A percentile compares a stretch with the other conserved stretches of the same genome.
Evolutionary conservation across 768 basidiomycete species (phyloP).

Genomic region (Collybiopsis luxurians): DNA sequence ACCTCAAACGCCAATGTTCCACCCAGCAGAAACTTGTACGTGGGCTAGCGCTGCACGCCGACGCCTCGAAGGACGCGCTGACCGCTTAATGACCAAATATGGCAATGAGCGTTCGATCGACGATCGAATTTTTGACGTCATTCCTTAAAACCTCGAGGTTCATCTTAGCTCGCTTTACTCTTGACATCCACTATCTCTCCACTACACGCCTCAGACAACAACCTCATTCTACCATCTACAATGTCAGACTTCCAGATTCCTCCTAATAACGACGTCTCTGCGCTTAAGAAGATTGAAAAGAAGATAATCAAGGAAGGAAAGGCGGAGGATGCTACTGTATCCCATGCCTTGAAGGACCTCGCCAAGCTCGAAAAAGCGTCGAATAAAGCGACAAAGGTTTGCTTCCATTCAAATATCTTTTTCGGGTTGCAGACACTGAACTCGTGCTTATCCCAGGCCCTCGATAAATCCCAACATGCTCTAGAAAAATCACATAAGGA

Average conservation of each 20-base stretch:
- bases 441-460: slow-evolving; percentile 26
- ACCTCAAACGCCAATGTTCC: no score
- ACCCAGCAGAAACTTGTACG: no score
- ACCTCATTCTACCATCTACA: slow-evolving; percentile 18
- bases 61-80: no score
- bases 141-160: not conserved
- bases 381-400: slow-evolving; percentile 40
- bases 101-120: no score
- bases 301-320: slow-evolving; percentile 37
- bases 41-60: no score
- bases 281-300: slow-evolving; percentile 38
- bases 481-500: slow-evolving; percentile 39
- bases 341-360: slow-evolving; percentile 44
- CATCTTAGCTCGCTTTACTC: no score
- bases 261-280: slow-evolving; percentile 13
- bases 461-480: slow-evolving; percentile 44
- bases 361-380: slow-evolving; percentile 43
- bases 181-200: not conserved
- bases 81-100: no score
- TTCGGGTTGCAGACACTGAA: no score
- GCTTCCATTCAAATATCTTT: not conserved
- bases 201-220: slow-evolving; percentile 2
- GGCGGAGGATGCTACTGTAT: slow-evolving; percentile 38
- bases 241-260: slow-evolving; percentile 1
- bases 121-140: not conserved